phyloP scores from a whole-genome alignment of 2,329 filamentous ascomycete species.

The Pezicula neosporulosa region DNA sequence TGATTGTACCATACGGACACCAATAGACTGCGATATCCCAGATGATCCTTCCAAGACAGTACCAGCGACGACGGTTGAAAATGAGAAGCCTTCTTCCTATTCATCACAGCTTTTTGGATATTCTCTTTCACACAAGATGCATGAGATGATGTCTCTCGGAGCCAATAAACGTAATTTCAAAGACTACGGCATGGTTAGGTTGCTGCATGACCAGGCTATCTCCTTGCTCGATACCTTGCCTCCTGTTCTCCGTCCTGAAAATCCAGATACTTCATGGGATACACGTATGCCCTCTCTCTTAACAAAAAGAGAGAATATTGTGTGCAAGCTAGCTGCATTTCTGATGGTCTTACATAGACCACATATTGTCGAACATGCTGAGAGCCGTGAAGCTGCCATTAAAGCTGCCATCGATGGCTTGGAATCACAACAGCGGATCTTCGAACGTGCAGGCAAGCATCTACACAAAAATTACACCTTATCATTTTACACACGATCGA shows the following conservation, averaged over 20 bases:
- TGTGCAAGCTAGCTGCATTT: not conserved
- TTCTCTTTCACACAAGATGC: not conserved
- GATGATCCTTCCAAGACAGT: not conserved
- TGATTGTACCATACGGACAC: slow-evolving; percentile 2
- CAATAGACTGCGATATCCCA: slow-evolving; percentile 2
- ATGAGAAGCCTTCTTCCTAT: not conserved
- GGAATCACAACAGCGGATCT: slow-evolving; percentile 1
- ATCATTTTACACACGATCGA: slow-evolving; percentile 1
- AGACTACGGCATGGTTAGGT: not conserved
- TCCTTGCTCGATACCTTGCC: not conserved
- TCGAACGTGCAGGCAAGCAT: not conserved
- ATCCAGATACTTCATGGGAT: slow-evolving; percentile 5
- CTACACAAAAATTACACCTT: not conserved
- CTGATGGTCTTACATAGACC: slow-evolving; percentile 1
- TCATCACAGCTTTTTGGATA: not conserved
- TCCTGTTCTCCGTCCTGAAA: not conserved
- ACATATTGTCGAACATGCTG: not conserved
- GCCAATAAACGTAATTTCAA: not conserved
- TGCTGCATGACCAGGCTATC: not conserved
- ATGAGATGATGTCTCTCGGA: not conserved
- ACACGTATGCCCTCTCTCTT: not conserved
- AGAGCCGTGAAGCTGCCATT: not conserved
- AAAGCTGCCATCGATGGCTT: not conserved
- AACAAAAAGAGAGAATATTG: not conserved
- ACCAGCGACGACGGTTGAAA: not conserved